These are phyloP conservation scores for Rhodosporidiobolus odoratus DNA, from an alignment of 768 basidiomycete genomes.

Conservation along the genomic window DNA sequence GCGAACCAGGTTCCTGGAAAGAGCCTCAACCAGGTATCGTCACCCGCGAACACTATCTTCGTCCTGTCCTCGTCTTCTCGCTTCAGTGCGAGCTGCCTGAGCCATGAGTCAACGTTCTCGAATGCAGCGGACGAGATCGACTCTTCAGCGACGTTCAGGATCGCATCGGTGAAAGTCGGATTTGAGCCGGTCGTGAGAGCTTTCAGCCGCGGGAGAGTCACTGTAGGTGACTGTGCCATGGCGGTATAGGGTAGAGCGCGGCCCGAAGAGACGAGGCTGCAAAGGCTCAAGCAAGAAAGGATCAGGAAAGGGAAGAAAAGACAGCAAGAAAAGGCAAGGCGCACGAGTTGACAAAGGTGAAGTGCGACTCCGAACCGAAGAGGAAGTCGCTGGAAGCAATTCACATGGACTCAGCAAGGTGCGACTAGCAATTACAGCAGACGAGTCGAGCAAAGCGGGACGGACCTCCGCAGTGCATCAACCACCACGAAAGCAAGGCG, in stretches of 20 bases:
- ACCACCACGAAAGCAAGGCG: conserved; percentile 36
- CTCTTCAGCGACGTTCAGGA: conserved; percentile 76
- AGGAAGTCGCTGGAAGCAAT: conserved; percentile 21
- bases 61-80: no score
- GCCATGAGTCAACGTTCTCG: conserved; percentile 57
- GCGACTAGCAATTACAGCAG: neutral
- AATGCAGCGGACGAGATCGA: conserved; percentile 58
- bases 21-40: conserved; percentile 88
- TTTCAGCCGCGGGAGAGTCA: conserved; percentile 88
- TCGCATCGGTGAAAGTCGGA: conserved; percentile 86
- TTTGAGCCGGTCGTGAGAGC: conserved; percentile 87
- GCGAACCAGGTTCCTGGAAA: conserved; percentile 64
- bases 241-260: conserved; percentile 81
- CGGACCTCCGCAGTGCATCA: conserved; percentile 32
- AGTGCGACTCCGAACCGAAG: conserved; percentile 6
- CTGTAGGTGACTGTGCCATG: conserved; percentile 84
- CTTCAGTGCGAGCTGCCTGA: conserved; percentile 14
- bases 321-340: neutral
- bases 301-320: neutral
- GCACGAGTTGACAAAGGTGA: conserved; percentile 17
- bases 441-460: neutral
- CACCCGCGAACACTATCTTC: conserved; percentile 58
- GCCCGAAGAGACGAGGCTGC: conserved; percentile 50
- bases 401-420: neutral
- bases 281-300: neutral